Evolutionary conservation across 768 basidiomycete species (phyloP).

Genomic region (Cubamyces lactineus): DNA sequence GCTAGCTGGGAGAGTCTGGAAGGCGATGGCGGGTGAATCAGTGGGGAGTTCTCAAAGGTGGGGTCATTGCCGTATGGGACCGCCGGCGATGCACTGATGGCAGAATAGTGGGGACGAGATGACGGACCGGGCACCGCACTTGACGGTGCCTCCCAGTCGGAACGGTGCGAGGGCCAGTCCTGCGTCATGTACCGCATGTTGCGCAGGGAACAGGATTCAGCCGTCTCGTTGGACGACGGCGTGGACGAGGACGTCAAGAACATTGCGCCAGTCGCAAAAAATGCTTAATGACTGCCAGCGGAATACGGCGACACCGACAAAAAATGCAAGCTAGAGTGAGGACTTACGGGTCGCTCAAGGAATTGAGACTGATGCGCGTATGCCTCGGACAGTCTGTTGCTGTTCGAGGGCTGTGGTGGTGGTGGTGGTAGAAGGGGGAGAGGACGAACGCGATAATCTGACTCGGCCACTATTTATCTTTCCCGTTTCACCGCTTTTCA

Average conservation of each 20-base stretch:
- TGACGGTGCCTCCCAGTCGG: constrained; percentile 1
- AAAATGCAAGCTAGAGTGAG: constrained; percentile 9
- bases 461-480: constrained; percentile 32
- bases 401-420: constrained; percentile 24
- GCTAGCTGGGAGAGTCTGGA: constrained; percentile 31
- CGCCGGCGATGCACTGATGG: constrained; percentile 23
- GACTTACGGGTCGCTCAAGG: constrained; percentile 21
- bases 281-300: constrained; percentile 27
- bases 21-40: constrained; percentile 32
- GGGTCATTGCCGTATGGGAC: constrained; percentile 25
- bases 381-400: constrained; percentile 26
- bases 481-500: constrained; percentile 32
- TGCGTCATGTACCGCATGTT: constrained; percentile 25
- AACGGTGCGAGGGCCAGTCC: constrained; percentile 22
- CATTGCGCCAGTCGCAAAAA: constrained; percentile 17
- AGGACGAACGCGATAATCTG: constrained; percentile 26
- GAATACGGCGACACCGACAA: constrained; percentile 25
- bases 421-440: constrained; percentile 26
- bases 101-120: constrained; percentile 22
- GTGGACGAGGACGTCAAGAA: constrained; percentile 14
- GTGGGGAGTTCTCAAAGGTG: constrained; percentile 29
- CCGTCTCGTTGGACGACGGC: constrained; percentile 21
- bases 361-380: constrained; percentile 17
- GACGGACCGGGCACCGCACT: constrained; percentile 12
- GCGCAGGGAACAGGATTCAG: constrained; percentile 18